Conservation (phyloP, 2,329 filamentous ascomycete species). For the Incumbomyces delicatus region DNA sequence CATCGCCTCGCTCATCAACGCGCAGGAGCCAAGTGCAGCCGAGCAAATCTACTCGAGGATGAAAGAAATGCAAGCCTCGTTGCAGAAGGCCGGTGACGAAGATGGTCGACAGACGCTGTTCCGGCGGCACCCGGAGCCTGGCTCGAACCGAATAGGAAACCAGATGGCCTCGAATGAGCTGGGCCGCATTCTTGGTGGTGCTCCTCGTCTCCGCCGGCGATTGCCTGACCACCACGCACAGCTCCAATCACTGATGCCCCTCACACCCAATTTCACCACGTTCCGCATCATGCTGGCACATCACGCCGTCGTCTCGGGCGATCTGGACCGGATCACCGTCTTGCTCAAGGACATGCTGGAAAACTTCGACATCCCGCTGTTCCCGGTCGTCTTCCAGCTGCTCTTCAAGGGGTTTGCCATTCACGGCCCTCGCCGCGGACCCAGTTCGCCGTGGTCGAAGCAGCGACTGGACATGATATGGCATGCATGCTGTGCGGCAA, state of each 20-base stretch:
- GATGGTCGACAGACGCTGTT: slow-evolving; percentile 16
- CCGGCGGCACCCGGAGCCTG: slow-evolving; percentile 25
- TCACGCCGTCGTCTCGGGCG: slow-evolving; percentile 57
- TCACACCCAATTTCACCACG: slow-evolving; percentile 67
- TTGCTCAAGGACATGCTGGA: slow-evolving; percentile 72
- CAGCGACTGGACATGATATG: slow-evolving; percentile 60
- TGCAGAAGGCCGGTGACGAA: slow-evolving; percentile 29
- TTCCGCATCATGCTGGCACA: slow-evolving; percentile 72
- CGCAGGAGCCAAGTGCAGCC: slow-evolving; percentile 66
- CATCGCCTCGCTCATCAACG: slow-evolving; percentile 65
- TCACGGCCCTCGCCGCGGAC: slow-evolving; percentile 52
- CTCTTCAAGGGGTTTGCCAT: slow-evolving; percentile 72
- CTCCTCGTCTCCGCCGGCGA: slow-evolving; percentile 33
- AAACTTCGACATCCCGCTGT: slow-evolving; percentile 54
- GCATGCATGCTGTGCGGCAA: slow-evolving; percentile 47
- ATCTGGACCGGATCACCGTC: slow-evolving; percentile 60
- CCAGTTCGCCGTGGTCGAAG: slow-evolving; percentile 61
- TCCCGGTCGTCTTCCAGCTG: slow-evolving; percentile 67
- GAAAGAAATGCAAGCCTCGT: slow-evolving; percentile 49
- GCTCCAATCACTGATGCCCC: slow-evolving; percentile 55
- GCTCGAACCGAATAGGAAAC: slow-evolving; percentile 28
- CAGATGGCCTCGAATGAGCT: slow-evolving; percentile 34
- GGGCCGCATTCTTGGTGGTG: slow-evolving; percentile 38
- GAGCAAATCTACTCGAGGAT: slow-evolving; percentile 76
- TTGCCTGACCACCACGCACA: slow-evolving; percentile 48